Base-by-base conservation (phyloP, 495 filamentous ascomycete species). In the Penicillium chermesinum region DNA sequence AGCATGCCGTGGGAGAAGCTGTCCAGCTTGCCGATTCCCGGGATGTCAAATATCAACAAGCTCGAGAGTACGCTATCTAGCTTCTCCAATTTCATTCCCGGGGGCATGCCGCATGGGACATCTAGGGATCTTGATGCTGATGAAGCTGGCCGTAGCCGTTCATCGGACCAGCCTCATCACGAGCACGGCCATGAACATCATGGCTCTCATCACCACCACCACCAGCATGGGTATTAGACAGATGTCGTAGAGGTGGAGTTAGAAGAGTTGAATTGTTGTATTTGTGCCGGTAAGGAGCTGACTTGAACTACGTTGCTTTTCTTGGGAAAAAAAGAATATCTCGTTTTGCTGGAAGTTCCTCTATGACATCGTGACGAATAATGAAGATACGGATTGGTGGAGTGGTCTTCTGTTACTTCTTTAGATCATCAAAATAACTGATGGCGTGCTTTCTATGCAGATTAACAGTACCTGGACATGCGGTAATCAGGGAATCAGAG, bases 61-160 rank as follows among this genome's bases (percentile, higher is more conserved):
- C 55, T 71, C 12, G 61, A 61, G 36, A 70, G 65, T 19, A 64
- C 61, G 15, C 50, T 70, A 25, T 66, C 64, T 2, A 53, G 53
- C 38, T 57, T 74, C 32, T 69, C 66, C 2, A 54, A 57, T 38
- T 58, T 73, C 62, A 63, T 78, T 60, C 53, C 78, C 56, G 64
- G 80, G 50, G 61, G 74, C 2, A 65, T 63, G 20, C 57, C 58
- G 16, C 58, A 58, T 54, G 61, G 74, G 9, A 72, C 59, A 20
- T 56, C 57, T 17, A 57, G 59, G 17, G 41, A 53, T 1, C 47
- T 62, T 12, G 57, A 61, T 7, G 55, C 49, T 8, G 54, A 58
- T 16, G 52, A 54, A 18, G 17, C 38, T 20, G 45, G 40, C 0
- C 44, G 36, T 20, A 38, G 45, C 15, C 16, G 14, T 14, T 25